Evolutionary conservation across 805 yeast genomes (phyloP).

Genomic region (Cyberlindnera saturnus): DNA sequence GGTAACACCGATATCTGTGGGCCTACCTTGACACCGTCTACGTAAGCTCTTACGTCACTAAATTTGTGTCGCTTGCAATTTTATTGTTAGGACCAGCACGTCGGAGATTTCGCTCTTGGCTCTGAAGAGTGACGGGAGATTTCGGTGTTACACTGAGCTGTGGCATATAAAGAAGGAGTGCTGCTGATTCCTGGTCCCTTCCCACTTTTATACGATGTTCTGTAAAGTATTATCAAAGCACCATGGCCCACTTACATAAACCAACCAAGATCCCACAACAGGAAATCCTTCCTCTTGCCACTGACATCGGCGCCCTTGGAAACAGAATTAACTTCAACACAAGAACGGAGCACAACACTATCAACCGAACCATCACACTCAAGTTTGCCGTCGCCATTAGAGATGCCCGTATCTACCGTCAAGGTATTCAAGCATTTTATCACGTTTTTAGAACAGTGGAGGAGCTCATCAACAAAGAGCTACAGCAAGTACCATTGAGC

Average conservation of each 20-base stretch:
- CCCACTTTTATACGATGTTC: no score
- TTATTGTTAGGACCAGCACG: not conserved
- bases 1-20: not conserved
- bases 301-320: conserved; percentile 78
- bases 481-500: conserved; percentile 27
- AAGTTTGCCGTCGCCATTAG: conserved; percentile 71
- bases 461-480: conserved; percentile 39
- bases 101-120: not conserved
- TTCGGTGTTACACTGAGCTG: not conserved
- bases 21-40: no score
- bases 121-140: not conserved
- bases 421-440: conserved; percentile 70
- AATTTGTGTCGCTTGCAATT: not conserved
- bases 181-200: no score
- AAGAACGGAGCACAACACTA: conserved; percentile 55
- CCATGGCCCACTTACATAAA: conserved; percentile 4
- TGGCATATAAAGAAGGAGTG: no score
- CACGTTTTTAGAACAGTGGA: conserved; percentile 67
- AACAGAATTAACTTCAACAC: conserved; percentile 76
- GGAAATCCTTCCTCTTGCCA: conserved; percentile 70
- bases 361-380: conserved; percentile 61
- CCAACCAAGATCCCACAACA: conserved; percentile 25
- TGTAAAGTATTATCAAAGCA: not conserved
- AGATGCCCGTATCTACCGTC: conserved; percentile 72
- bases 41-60: not conserved